These are phyloP conservation scores for Pseudogymnoascus sp. DNA, from an alignment of 2,329 filamentous ascomycete genomes.

Conservation along the genomic window DNA sequence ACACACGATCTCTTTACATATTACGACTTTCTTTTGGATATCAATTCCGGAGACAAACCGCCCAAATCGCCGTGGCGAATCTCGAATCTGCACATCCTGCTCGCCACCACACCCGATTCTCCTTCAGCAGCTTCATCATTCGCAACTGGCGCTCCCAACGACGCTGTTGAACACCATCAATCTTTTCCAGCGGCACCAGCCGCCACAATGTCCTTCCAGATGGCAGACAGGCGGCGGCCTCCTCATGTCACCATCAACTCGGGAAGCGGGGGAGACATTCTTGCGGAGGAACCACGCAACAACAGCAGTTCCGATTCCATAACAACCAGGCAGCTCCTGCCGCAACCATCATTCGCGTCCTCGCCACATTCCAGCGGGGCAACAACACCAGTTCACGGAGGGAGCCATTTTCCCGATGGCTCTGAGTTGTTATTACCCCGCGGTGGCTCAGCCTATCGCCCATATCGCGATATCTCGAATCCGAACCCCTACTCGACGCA, in stretches of 20 bases:
- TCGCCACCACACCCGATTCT: not conserved
- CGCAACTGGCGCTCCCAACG: not conserved
- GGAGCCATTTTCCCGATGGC: constrained; percentile 15
- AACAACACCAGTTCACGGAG: constrained; percentile 17
- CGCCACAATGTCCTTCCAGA: not conserved
- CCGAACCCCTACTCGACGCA: constrained; percentile 29
- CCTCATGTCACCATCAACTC: constrained; percentile 61
- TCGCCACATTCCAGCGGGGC: constrained; percentile 14
- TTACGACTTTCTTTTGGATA: not conserved
- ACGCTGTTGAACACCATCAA: not conserved
- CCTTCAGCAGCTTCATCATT: not conserved
- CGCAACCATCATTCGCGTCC: constrained; percentile 15
- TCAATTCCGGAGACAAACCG: not conserved
- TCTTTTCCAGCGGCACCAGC: not conserved
- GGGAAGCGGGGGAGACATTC: constrained; percentile 42
- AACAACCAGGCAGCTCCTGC: constrained; percentile 25
- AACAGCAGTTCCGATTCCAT: constrained; percentile 31
- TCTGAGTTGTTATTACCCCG: constrained; percentile 40
- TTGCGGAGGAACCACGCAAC: constrained; percentile 12
- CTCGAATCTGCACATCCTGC: not conserved
- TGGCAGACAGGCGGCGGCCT: constrained; percentile 23
- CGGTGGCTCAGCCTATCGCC: constrained; percentile 31
- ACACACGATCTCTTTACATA: not conserved
- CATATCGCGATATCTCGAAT: constrained; percentile 43
- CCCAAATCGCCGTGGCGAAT: not conserved